Evolutionary conservation across 2,329 filamentous ascomycete genomes (phyloP).

Genomic region (Colletotrichum paranaense): DNA sequence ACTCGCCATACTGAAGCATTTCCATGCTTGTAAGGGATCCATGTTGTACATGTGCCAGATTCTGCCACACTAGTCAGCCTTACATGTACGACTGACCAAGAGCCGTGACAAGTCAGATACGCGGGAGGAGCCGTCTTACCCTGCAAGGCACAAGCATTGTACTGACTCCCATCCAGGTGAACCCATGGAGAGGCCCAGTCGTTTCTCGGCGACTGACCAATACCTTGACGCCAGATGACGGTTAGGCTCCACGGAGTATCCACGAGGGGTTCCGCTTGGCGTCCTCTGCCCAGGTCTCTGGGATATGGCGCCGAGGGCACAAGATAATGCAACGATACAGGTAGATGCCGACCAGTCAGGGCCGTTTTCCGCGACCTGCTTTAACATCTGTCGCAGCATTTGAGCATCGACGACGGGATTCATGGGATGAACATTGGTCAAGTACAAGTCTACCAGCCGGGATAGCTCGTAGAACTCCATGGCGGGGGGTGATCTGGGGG

Average conservation of each 20-base stretch:
- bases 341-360: slow-evolving; percentile 36
- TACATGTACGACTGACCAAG: background rate
- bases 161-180: slow-evolving; percentile 31
- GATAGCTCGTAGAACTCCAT: slow-evolving; percentile 33
- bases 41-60: slow-evolving; percentile 38
- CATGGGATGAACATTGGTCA: slow-evolving; percentile 29
- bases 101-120: background rate
- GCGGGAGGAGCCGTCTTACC: slow-evolving; percentile 10
- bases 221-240: slow-evolving; percentile 31
- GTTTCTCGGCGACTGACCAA: slow-evolving; percentile 34
- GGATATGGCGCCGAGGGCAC: slow-evolving; percentile 34
- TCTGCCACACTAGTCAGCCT: slow-evolving; percentile 4
- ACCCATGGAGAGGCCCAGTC: slow-evolving; percentile 34
- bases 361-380: slow-evolving; percentile 35
- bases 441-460: slow-evolving; percentile 21
- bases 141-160: slow-evolving; percentile 35
- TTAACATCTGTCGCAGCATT: slow-evolving; percentile 28
- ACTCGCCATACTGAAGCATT: slow-evolving; percentile 35
- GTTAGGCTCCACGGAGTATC: slow-evolving; percentile 27
- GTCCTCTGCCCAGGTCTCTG: slow-evolving; percentile 26
- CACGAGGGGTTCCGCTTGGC: slow-evolving; percentile 28
- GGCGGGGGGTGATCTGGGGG: slow-evolving; percentile 20
- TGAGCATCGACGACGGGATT: slow-evolving; percentile 26
- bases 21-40: slow-evolving; percentile 35
- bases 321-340: slow-evolving; percentile 32